Conservation (phyloP, 306 rosid species). For the Glycyrrhiza uralensis region DNA sequence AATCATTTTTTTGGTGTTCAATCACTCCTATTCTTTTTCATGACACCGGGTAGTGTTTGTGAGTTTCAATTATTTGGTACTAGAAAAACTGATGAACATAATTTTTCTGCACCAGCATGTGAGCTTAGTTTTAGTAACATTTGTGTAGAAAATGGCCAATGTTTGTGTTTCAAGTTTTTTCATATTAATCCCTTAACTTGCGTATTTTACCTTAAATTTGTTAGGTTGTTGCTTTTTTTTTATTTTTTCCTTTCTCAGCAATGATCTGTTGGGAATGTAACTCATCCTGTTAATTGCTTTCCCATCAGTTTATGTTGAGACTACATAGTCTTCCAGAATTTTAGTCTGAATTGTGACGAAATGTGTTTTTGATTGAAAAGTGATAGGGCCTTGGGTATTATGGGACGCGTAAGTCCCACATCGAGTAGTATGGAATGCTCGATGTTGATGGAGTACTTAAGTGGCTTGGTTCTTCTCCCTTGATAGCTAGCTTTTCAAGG, state of each 20-base stretch:
- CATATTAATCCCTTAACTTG: not conserved
- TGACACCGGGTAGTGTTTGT: not conserved
- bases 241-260: not conserved
- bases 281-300: not conserved
- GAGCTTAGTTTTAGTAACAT: not conserved
- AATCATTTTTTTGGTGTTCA: not conserved
- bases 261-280: not conserved
- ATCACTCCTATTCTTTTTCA: not conserved
- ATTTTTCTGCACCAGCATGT: not conserved
- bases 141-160: not conserved
- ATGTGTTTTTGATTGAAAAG: not conserved
- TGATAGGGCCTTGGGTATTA: too few relatives aligned
- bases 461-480: too few relatives aligned
- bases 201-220: not conserved
- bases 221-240: not conserved
- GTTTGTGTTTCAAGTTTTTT: slow-evolving; percentile 6
- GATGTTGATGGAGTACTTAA: too few relatives aligned
- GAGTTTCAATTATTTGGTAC: not conserved
- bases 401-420: too few relatives aligned
- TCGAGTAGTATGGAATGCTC: too few relatives aligned
- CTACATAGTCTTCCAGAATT: not conserved
- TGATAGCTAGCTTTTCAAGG: too few relatives aligned
- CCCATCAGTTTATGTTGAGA: not conserved
- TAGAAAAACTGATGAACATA: not conserved
- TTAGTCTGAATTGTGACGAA: not conserved